Base-by-base conservation (phyloP, 176 grass and related monocot genomes). In the Tuctoria greenei region DNA sequence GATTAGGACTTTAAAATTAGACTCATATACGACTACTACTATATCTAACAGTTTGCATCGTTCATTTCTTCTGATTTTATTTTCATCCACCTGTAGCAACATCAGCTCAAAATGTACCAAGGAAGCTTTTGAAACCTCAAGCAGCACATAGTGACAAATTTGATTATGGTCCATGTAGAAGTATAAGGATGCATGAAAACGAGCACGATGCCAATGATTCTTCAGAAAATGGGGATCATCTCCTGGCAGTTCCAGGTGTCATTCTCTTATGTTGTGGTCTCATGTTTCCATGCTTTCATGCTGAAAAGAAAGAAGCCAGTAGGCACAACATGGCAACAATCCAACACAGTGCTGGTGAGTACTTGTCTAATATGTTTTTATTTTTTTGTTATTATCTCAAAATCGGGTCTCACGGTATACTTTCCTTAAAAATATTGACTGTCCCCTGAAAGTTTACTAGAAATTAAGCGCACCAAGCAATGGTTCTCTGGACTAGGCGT, bases 241-340 rank as follows among this genome's bases (percentile, higher is more conserved):
- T 84, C 51, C 57, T 99, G 27, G 89, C 80, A n/a, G 61, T 99
- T 59, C 95, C 92, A 68, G 92, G 92, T 86, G 79, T 92, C 34
- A 74, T 99, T 72, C 91, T 99, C 24, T 64, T 99, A 24, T 99
- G 91, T 14, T 91, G 87, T 57, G 91, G 92, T 50, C 71, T 99
- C 16, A 88, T 99, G 76, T 81, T 90, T 71, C 95, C 95, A 71
- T 95, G 95, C 81, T 95, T 99, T 83, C 86, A 86, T 49, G 79
- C 95, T 18, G 59, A 86, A 81, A 73, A 77, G 60, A 95, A 84
- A 81, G 92, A 99, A 74, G 58, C 17, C 17, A 90, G 80, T 67
- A 77, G 86, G 13, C 89, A 87, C 35, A 84, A 74, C 69, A 69
- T 85, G 64, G 27, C 78, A 71, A 66, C 72, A 20, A 69, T 80